Conservation (phyloP, 371 early-diverging fungal genomes). For the Aphelidium insulamus region DNA sequence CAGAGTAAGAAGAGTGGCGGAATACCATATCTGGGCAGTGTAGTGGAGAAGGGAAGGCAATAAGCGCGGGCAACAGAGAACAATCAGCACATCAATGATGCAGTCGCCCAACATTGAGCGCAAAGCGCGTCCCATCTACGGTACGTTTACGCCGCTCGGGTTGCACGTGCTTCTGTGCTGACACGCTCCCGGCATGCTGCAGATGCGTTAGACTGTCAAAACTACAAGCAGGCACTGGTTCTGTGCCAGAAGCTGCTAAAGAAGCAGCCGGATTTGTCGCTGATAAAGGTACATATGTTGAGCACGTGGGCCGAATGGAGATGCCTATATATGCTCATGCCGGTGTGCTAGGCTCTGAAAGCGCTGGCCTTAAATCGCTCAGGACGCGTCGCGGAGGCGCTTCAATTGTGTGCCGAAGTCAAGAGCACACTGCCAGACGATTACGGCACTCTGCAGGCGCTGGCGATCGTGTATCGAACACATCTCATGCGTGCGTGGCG, state of each 20-base stretch:
- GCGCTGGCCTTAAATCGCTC: slow-evolving; percentile 42
- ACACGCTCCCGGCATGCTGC: too few species aligned
- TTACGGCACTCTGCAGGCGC: slow-evolving; percentile 43
- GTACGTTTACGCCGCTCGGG: too few species aligned
- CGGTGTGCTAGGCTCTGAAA: slow-evolving; percentile 45
- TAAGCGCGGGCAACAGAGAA: too few species aligned
- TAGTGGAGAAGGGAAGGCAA: too few species aligned
- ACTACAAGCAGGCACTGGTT: slow-evolving; percentile 38
- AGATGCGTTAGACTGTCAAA: slow-evolving; percentile 52
- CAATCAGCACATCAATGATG: too few species aligned
- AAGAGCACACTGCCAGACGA: slow-evolving; percentile 39
- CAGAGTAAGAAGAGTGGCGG: too few species aligned
- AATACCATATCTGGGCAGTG: too few species aligned
- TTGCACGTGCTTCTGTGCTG: too few species aligned
- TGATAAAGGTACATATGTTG: slow-evolving; percentile 27
- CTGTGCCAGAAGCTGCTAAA: slow-evolving; percentile 42
- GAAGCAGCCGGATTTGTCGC: slow-evolving; percentile 36
- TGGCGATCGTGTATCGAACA: slow-evolving; percentile 38
- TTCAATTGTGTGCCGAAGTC: slow-evolving; percentile 41
- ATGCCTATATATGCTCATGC: not conserved
- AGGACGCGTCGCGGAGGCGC: slow-evolving; percentile 41
- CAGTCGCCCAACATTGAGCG: too few species aligned
- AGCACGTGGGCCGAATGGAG: too few species aligned
- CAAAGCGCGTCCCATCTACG: too few species aligned
- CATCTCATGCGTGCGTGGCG: slow-evolving; percentile 26